These are phyloP conservation scores for Sporobolus alterniflorus DNA, from an alignment of 202 grass and related monocot species.

Conservation along the genomic window DNA sequence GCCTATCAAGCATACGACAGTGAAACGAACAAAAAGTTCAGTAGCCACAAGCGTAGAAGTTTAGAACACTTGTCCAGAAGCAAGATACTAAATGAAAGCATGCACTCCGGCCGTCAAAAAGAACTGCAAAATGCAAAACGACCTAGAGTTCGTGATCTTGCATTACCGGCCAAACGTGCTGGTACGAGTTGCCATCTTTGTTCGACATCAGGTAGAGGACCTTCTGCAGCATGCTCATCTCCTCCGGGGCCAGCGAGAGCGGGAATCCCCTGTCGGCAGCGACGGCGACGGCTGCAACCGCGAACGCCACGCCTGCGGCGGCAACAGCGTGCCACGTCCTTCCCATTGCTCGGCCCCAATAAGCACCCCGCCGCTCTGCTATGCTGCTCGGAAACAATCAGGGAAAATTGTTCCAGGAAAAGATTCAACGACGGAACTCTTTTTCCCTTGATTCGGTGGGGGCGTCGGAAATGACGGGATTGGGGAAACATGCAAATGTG, in stretches of 20 bases:
- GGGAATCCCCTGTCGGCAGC: constrained; percentile 35
- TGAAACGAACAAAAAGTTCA: constrained; percentile 21
- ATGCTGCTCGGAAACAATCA: not conserved
- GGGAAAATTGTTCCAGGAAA: not conserved
- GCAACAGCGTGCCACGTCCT: constrained; percentile 43
- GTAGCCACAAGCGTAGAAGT: not conserved
- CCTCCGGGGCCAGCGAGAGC: constrained; percentile 36
- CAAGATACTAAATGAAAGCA: not conserved
- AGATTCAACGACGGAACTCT: not conserved
- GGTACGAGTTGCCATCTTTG: constrained; percentile 50
- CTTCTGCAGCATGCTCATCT: constrained; percentile 46
- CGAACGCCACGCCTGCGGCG: constrained; percentile 36
- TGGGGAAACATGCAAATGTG: not conserved
- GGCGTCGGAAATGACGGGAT: constrained; percentile 26
- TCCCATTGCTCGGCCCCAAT: constrained; percentile 33
- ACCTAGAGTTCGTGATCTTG: not conserved
- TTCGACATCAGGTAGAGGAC: constrained; percentile 53
- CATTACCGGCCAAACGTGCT: constrained; percentile 90
- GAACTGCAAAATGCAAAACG: not conserved
- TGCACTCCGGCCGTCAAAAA: not conserved
- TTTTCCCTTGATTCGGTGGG: not conserved
- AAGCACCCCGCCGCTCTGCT: not conserved
- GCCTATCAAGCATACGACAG: not conserved
- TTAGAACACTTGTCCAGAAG: constrained; percentile 13
- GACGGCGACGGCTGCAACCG: not conserved